phyloP scores from a whole-genome alignment of 768 basidiomycete species.

The Tricholoma bakamatsutake region DNA sequence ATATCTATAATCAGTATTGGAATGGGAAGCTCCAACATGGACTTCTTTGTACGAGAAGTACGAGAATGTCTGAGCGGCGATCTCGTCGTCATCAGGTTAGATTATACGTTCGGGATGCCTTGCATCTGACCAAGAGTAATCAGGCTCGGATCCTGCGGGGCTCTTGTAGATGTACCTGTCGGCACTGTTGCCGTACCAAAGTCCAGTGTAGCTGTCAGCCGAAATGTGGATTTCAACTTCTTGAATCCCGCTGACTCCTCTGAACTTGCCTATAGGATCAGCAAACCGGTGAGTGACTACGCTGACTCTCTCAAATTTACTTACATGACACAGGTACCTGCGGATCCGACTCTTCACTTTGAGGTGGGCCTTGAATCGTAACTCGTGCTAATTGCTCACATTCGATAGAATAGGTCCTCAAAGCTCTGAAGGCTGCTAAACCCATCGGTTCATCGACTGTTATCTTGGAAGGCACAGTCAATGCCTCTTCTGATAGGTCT shows the following conservation, averaged over 20 bases:
- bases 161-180: slow-evolving; percentile 61
- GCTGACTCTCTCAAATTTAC: slow-evolving; percentile 5
- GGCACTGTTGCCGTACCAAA: slow-evolving; percentile 71
- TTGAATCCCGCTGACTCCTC: slow-evolving; percentile 32
- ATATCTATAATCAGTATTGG: slow-evolving; percentile 75
- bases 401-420: slow-evolving; percentile 34
- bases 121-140: slow-evolving; percentile 1
- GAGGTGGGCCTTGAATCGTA: slow-evolving; percentile 34
- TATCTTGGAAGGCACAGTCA: slow-evolving; percentile 45
- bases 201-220: slow-evolving; percentile 58
- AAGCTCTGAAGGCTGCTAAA: slow-evolving; percentile 37
- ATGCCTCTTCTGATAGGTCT: slow-evolving; percentile 82
- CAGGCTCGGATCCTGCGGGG: slow-evolving; percentile 81
- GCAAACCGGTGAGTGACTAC: slow-evolving; percentile 47
- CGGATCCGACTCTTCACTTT: slow-evolving; percentile 48
- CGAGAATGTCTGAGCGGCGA: slow-evolving; percentile 68
- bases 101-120: neutral
- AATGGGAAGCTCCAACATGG: slow-evolving; percentile 79
- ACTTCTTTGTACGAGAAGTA: slow-evolving; percentile 80
- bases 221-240: slow-evolving; percentile 79
- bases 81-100: slow-evolving; percentile 45
- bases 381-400: neutral
- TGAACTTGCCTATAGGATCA: slow-evolving; percentile 58
- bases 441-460: slow-evolving; percentile 29
- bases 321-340: slow-evolving; percentile 40